Conservation (phyloP, 208 protist genomes). For the Trypanosoma melophagium region DNA sequence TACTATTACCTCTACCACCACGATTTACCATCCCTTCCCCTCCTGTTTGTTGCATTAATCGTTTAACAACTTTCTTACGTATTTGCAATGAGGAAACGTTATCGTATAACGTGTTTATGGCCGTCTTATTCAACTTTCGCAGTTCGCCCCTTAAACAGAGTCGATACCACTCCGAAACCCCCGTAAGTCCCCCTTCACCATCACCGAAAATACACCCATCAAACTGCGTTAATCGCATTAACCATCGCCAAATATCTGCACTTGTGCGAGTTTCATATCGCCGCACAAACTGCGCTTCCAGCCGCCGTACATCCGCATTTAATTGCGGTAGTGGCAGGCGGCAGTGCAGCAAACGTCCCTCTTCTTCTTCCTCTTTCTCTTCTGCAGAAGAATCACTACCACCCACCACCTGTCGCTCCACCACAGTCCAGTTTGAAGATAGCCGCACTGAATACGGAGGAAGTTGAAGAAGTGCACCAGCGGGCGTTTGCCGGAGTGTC, state of each 20-base stretch:
- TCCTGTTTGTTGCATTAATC: constrained; percentile 2
- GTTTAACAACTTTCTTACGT: not conserved
- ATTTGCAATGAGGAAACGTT: not conserved
- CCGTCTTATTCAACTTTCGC: constrained; percentile 50
- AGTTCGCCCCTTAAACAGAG: constrained; percentile 52
- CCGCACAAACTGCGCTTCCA: constrained; percentile 36
- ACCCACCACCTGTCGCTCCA: constrained; percentile 37
- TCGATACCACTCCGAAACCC: constrained; percentile 59
- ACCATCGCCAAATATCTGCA: constrained; percentile 40
- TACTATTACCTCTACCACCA: not conserved
- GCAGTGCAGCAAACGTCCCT: constrained; percentile 65
- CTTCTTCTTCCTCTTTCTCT: constrained; percentile 2
- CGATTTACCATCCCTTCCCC: not conserved
- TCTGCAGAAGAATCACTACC: constrained; percentile 8
- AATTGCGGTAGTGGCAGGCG: constrained; percentile 66
- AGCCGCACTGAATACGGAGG: constrained; percentile 45
- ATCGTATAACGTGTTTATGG: constrained; percentile 21
- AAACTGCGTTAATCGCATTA: not conserved
- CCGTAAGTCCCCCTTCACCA: constrained; percentile 53
- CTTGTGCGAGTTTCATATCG: constrained; percentile 28
- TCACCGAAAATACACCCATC: constrained; percentile 75
- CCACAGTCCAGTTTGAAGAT: constrained; percentile 76
- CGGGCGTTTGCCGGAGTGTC: constrained; percentile 13
- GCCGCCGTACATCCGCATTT: constrained; percentile 17
- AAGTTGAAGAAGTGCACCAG: constrained; percentile 14